A percentile compares a stretch with the other conserved stretches of the same genome.
These are phyloP conservation scores for Lasiodiplodia citricola DNA, from an alignment of 2,329 filamentous ascomycete species.

Conservation along the genomic window DNA sequence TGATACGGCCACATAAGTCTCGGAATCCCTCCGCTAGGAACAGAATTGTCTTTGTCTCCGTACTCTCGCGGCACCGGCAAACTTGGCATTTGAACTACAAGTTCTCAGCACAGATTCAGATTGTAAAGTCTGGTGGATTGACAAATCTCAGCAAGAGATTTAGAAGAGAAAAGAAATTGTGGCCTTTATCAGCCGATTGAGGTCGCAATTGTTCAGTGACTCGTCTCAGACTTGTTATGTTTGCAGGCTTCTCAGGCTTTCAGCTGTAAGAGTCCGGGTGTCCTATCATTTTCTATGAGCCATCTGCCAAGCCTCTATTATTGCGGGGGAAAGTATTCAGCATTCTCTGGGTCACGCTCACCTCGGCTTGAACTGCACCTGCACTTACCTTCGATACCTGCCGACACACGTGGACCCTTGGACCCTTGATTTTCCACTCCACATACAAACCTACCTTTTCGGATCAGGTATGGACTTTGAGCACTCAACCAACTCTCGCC, in stretches of 20 bases:
- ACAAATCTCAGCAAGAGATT: too few species aligned
- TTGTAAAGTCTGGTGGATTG: too few species aligned
- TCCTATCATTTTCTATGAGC: too few species aligned
- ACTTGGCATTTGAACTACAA: too few species aligned
- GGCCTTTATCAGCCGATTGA: too few species aligned
- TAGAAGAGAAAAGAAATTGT: too few species aligned
- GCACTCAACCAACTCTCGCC: neutral
- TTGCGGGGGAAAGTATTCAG: too few species aligned
- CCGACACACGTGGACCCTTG: neutral
- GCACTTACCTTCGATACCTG: neutral
- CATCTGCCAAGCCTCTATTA: neutral
- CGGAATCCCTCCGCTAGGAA: too few species aligned
- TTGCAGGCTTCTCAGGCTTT: neutral
- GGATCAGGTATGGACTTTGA: neutral
- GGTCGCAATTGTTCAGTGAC: neutral
- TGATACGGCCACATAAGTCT: neutral
- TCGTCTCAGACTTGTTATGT: neutral
- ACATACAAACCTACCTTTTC: neutral
- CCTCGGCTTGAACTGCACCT: neutral
- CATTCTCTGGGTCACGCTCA: neutral
- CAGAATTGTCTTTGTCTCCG: too few species aligned
- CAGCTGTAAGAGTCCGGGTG: neutral
- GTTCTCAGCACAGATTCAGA: too few species aligned
- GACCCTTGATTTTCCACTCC: neutral
- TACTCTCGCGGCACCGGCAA: too few species aligned